Evolutionary conservation across 2,329 filamentous ascomycete genomes (phyloP).

Genomic region (Claviceps arundinis): DNA sequence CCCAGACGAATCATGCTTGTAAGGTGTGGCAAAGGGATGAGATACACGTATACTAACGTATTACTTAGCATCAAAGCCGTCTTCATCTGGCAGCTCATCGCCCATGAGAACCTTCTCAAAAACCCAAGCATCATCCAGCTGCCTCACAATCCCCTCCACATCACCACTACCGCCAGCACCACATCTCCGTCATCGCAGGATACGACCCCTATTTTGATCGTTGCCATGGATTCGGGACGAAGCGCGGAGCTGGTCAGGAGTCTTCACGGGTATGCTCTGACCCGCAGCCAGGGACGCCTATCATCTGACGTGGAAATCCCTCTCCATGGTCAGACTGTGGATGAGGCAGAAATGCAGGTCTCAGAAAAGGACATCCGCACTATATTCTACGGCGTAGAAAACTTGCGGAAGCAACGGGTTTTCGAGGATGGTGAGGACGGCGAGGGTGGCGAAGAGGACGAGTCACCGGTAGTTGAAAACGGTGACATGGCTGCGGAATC

Average conservation of each 20-base stretch:
- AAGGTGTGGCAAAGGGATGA: no score
- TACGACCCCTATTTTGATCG: slow-evolving; percentile 20
- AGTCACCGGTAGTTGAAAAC: not conserved
- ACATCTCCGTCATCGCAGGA: slow-evolving; percentile 5
- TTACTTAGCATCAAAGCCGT: slow-evolving; percentile 43
- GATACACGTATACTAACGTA: not conserved
- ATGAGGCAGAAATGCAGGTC: slow-evolving; percentile 23
- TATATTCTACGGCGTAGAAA: slow-evolving; percentile 33
- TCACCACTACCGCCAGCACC: slow-evolving; percentile 16
- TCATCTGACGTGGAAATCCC: slow-evolving; percentile 15
- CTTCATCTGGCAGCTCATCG: slow-evolving; percentile 46
- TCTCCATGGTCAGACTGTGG: slow-evolving; percentile 8
- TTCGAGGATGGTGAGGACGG: slow-evolving; percentile 6
- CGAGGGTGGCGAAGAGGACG: slow-evolving; percentile 4
- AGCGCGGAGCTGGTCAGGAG: slow-evolving; percentile 14
- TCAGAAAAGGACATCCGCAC: slow-evolving; percentile 24
- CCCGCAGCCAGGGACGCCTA: slow-evolving; percentile 19
- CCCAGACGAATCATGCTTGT: slow-evolving; percentile 9
- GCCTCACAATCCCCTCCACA: slow-evolving; percentile 52
- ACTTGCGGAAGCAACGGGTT: slow-evolving; percentile 30
- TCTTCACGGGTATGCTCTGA: slow-evolving; percentile 18
- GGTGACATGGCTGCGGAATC: not conserved
- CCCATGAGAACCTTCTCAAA: slow-evolving; percentile 32
- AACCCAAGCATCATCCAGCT: slow-evolving; percentile 36
- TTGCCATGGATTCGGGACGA: slow-evolving; percentile 26